Base-by-base conservation (phyloP, 352 stramenopile species). In the Globisporangium cylindrosporum region DNA sequence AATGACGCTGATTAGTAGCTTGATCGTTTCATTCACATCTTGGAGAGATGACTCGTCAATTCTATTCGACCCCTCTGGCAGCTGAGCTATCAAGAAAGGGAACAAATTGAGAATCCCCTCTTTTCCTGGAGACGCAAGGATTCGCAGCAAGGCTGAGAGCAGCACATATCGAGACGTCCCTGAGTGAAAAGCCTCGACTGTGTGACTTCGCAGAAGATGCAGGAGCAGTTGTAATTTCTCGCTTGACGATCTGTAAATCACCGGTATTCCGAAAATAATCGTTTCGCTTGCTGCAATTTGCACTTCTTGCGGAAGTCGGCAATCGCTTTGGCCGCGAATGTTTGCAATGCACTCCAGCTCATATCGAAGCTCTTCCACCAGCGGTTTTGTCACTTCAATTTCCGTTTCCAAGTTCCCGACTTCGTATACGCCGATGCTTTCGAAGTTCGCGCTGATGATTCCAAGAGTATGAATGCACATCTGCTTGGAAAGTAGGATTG, bases 101-200 rank as follows among this genome's bases (percentile, higher is more conserved):
- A 94, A 79, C 24, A 95, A 81, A 3, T 79, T 92, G 29, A 93
- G 64, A 36, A 95, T 82, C 43, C 88, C 86, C 48, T 89, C 77
- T 46, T 74, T 72, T 10, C 84, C 84, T 49, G 86, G 88, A 20
- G 73, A 67, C 43, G 86, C 71, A 25, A 94, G 81, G 4, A 81
- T 62, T 41, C 70, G 75, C 49, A 94, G 66, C 29, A 93, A 67
- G 18, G 81, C 81, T n/a, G 60, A 66, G 20, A 95, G 66, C 10
- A 95, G 68, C 27, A 90, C 76, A 64, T 79, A 78, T 7, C 76
- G 83, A 7, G 85, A 76, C 36, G 82, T 84, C 1, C 68, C 43
- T 9, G 25, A 41, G 12, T 69, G 41, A 58, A 89, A 86, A 3
- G 67, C 57, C 5, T 38, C 43, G 0, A 73, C 29, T 14, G 75